phyloP scores from a whole-genome alignment of 2,329 filamentous ascomycete species.

The Ophiosphaerella narmari region DNA sequence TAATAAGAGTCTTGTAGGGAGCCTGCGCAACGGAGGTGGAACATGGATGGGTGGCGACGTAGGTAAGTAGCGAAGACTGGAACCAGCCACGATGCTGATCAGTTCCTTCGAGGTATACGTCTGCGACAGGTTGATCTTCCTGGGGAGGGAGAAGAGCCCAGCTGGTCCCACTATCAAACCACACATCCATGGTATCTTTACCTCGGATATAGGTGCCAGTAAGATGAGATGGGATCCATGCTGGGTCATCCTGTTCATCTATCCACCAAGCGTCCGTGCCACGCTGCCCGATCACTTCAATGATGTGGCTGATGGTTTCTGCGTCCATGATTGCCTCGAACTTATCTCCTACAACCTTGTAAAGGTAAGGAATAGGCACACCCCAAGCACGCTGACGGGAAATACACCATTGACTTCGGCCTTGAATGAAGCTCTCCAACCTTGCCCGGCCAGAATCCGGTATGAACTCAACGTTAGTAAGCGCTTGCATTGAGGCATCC shows the following conservation, averaged over 20 bases:
- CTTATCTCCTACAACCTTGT: conserved; percentile 66
- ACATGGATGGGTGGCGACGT: conserved; percentile 66
- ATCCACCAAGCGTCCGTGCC: conserved; percentile 96
- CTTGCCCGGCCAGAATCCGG: conserved; percentile 74
- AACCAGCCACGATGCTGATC: conserved; percentile 99
- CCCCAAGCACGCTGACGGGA: conserved; percentile 96
- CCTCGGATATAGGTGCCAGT: conserved; percentile 70
- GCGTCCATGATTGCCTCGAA: conserved; percentile 74
- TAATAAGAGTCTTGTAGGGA: conserved; percentile 88
- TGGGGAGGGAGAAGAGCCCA: conserved; percentile 64
- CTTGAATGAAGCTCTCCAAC: conserved; percentile 82
- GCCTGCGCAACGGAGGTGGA: conserved; percentile 49
- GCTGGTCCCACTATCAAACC: conserved; percentile 97
- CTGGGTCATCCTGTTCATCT: conserved; percentile 72
- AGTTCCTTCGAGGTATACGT: conserved; percentile 90
- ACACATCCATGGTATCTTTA: conserved; percentile 97
- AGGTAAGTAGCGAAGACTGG: conserved; percentile 90
- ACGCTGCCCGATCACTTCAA: conserved; percentile 73
- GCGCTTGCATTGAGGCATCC: conserved; percentile 68
- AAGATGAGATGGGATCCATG: conserved; percentile 75
- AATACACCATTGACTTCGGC: conserved; percentile 95
- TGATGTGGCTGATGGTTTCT: conserved; percentile 82
- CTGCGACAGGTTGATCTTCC: conserved; percentile 60
- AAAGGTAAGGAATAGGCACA: conserved; percentile 91
- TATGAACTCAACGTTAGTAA: conserved; percentile 76